Evolutionary conservation across 2,329 filamentous ascomycete genomes (phyloP).

Genomic region (Penicillium sp.): DNA sequence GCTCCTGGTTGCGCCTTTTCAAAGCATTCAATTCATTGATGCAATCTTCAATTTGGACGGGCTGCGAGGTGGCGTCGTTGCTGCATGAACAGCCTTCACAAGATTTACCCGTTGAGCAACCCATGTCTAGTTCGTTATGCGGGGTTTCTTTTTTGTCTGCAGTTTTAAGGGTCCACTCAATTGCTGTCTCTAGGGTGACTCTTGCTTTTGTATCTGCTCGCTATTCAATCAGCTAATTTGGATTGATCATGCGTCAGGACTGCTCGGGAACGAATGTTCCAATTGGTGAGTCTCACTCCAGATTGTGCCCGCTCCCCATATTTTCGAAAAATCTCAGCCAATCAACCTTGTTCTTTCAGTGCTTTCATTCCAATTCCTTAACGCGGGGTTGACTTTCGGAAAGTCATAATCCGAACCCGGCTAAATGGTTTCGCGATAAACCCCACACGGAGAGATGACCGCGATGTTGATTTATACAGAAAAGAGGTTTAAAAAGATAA

Average conservation of each 20-base stretch:
- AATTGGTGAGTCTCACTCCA: slow-evolving; percentile 11
- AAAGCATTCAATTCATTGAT: slow-evolving; percentile 44
- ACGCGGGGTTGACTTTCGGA: slow-evolving; percentile 9
- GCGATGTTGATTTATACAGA: background rate
- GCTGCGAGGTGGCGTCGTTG: slow-evolving; percentile 17
- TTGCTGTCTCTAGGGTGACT: background rate
- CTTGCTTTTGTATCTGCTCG: slow-evolving; percentile 1
- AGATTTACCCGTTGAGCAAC: slow-evolving; percentile 21
- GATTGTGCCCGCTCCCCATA: background rate
- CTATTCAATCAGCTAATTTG: slow-evolving; percentile 3
- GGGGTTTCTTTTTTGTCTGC: background rate
- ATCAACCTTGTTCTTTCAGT: background rate
- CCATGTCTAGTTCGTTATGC: slow-evolving; percentile 11
- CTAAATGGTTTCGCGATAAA: background rate
- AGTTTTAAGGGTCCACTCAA: background rate
- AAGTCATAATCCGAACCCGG: slow-evolving; percentile 12
- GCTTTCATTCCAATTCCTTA: slow-evolving; percentile 8
- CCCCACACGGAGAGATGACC: background rate
- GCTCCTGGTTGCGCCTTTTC: slow-evolving; percentile 42
- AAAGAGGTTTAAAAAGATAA: too few relatives aligned
- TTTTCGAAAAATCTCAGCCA: slow-evolving; percentile 2
- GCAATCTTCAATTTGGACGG: slow-evolving; percentile 47
- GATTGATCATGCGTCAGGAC: slow-evolving; percentile 5
- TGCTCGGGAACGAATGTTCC: slow-evolving; percentile 4
- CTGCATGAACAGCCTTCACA: slow-evolving; percentile 42